These are phyloP conservation scores for Pyrenochaeta sp. DNA, from an alignment of 2,329 filamentous ascomycete species.

Conservation along the genomic window DNA sequence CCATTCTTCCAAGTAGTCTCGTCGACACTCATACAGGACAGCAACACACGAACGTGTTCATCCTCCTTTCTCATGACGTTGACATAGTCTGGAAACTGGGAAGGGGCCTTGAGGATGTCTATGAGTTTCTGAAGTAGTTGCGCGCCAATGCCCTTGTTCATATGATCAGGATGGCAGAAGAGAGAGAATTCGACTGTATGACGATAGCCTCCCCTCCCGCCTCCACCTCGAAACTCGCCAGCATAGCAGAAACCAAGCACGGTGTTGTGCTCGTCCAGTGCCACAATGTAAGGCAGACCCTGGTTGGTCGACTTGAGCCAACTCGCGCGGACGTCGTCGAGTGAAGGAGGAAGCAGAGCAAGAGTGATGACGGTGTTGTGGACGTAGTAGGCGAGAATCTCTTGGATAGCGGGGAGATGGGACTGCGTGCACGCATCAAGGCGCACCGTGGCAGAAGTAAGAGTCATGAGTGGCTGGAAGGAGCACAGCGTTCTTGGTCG, in stretches of 20 bases:
- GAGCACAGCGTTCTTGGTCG: conserved; percentile 31
- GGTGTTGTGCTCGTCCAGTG: conserved; percentile 30
- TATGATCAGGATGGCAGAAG: conserved; percentile 48
- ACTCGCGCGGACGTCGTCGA: conserved; percentile 36
- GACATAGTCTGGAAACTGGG: conserved; percentile 18
- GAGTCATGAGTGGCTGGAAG: conserved; percentile 35
- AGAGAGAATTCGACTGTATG: conserved; percentile 52
- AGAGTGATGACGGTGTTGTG: conserved; percentile 49
- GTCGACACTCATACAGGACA: conserved; percentile 38
- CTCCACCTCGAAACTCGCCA: conserved; percentile 41
- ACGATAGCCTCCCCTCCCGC: conserved; percentile 46
- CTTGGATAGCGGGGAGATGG: conserved; percentile 46
- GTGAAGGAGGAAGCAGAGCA: conserved; percentile 34
- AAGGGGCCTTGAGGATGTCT: conserved; percentile 28
- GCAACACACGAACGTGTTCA: conserved; percentile 24
- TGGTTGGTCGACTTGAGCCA: conserved; percentile 30
- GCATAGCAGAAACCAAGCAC: conserved; percentile 48
- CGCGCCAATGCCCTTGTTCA: conserved; percentile 42
- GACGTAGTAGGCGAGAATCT: conserved; percentile 50
- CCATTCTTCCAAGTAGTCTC: conserved; percentile 39
- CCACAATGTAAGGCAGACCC: conserved; percentile 49
- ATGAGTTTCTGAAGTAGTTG: conserved; percentile 40
- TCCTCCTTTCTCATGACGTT: conserved; percentile 15
- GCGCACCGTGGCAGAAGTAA: conserved; percentile 43
- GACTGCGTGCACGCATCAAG: conserved; percentile 42